Percentiles rank a stretch among this genome's conserved stretches.
phyloP scores from a whole-genome alignment of 225 moss, liverwort and hornwort genomes.

The Straminergon stramineum region DNA sequence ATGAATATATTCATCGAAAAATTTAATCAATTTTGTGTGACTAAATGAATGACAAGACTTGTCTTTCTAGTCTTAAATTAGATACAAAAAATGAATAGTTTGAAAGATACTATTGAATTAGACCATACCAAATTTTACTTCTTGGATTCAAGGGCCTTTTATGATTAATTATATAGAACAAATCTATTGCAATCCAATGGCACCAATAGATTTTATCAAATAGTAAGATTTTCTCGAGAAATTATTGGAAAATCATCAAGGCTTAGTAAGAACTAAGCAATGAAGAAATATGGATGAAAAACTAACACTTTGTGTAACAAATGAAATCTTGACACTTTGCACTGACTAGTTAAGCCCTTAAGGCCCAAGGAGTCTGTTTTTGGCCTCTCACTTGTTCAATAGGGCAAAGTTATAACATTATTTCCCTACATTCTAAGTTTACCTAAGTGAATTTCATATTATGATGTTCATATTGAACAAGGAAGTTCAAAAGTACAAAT shows the following conservation, averaged over 20 bases:
- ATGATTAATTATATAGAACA: neutral
- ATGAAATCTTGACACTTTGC: neutral
- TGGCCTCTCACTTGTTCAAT: too few species aligned
- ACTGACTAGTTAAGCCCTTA: neutral
- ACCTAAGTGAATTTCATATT: too few species aligned
- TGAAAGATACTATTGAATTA: neutral
- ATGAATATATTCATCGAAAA: neutral
- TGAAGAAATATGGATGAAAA: neutral
- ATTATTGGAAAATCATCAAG: neutral
- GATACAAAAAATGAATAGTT: neutral
- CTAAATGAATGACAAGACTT: fast-evolving
- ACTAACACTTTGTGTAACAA: fast-evolving
- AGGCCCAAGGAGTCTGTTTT: too few species aligned
- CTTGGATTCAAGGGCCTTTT: neutral
- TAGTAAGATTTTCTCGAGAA: fast-evolving
- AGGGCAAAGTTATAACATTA: too few species aligned
- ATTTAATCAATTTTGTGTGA: neutral
- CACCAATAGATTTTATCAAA: neutral
- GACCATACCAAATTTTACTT: neutral
- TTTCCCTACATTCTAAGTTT: too few species aligned
- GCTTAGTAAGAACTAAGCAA: neutral
- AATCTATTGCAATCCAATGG: neutral
- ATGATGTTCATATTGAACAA: too few species aligned
- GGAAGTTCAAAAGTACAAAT: too few species aligned
- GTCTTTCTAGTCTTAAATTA: neutral